Evolutionary conservation across 106 monocot genomes (phyloP).

Genomic region (Vanilla planifolia): DNA sequence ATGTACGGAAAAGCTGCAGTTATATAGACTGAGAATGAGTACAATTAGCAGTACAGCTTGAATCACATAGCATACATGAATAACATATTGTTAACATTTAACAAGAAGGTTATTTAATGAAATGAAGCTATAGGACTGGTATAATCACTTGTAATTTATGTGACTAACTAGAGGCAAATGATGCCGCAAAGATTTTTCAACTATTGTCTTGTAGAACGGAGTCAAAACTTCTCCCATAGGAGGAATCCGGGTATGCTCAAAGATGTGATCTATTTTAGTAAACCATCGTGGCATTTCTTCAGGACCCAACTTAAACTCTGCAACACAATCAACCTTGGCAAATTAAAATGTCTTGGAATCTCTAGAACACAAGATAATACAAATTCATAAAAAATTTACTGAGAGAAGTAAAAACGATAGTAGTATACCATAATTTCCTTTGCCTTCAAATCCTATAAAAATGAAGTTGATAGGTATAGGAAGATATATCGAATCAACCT

Average conservation of each 20-base stretch:
- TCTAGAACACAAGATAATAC: background rate
- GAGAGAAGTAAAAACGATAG: background rate
- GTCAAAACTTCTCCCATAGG: slow-evolving; percentile 79
- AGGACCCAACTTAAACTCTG: slow-evolving; percentile 75
- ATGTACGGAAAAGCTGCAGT: slow-evolving; percentile 93
- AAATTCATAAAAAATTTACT: background rate
- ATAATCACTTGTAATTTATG: slow-evolving; percentile 78
- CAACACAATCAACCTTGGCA: slow-evolving; percentile 6
- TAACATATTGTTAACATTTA: background rate
- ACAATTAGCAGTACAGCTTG: background rate
- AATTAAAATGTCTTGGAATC: background rate
- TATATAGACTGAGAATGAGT: slow-evolving; percentile 2
- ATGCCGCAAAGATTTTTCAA: slow-evolving; percentile 56
- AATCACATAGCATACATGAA: background rate
- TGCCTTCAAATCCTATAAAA: slow-evolving; percentile 97
- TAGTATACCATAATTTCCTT: slow-evolving; percentile 74
- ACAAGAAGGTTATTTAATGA: background rate
- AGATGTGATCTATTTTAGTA: slow-evolving; percentile 90
- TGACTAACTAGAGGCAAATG: slow-evolving; percentile 92
- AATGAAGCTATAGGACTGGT: background rate
- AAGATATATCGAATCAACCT: slow-evolving; percentile 83
- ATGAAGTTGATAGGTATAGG: slow-evolving; percentile 87
- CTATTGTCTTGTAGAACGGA: slow-evolving; percentile 79
- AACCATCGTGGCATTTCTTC: slow-evolving; percentile 93
- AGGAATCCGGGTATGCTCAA: slow-evolving; percentile 87